phyloP scores from a whole-genome alignment of 768 basidiomycete genomes.

The Tylopilus plumbeoviolaceoides region DNA sequence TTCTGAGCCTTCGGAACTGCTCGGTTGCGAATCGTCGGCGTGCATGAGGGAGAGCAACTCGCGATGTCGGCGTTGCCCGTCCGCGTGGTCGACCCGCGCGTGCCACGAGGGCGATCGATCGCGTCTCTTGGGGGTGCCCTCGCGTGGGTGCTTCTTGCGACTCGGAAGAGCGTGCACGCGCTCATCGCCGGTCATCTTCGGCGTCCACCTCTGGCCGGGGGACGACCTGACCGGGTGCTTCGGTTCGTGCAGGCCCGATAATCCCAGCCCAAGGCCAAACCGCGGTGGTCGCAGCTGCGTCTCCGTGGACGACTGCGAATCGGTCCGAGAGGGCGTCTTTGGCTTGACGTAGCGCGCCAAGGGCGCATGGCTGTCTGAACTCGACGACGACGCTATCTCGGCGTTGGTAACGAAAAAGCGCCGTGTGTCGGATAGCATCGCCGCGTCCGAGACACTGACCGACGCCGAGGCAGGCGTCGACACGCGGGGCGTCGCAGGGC shows the following conservation, averaged over 20 bases:
- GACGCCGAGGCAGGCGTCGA: conserved; percentile 2
- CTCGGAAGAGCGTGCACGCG: conserved; percentile 4
- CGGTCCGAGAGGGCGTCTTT: conserved; percentile 14
- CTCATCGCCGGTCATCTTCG: conserved; percentile 7
- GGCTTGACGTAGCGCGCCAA: conserved; percentile 13
- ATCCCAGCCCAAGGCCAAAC: conserved; percentile 29
- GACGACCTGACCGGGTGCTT: conserved; percentile 10
- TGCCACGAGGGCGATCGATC: conserved; percentile 11
- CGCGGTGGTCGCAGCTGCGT: conserved; percentile 23
- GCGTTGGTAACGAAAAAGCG: conserved; percentile 45
- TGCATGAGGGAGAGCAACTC: conserved; percentile 14
- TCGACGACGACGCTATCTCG: conserved; percentile 36
- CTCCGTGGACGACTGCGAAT: conserved; percentile 21
- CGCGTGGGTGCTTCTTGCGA: conserved; percentile 9
- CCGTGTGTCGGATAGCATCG: conserved; percentile 29
- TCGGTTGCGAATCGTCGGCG: conserved; percentile 15
- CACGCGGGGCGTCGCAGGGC: conserved; percentile 15
- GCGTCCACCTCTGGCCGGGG: conserved; percentile 14
- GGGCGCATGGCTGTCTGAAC: conserved; percentile 37
- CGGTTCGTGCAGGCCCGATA: conserved; percentile 12
- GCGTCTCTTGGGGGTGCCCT: conserved; percentile 8
- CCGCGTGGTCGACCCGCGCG: conserved; percentile 2
- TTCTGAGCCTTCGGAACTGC: conserved; percentile 11
- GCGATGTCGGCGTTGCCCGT: conserved; percentile 17
- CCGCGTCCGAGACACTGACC: conserved; percentile 26